Evolutionary conservation across 208 protist genomes (phyloP), one percentile per base, ranked within the genome.

Genomic region (Leishmania turanica): DNA sequence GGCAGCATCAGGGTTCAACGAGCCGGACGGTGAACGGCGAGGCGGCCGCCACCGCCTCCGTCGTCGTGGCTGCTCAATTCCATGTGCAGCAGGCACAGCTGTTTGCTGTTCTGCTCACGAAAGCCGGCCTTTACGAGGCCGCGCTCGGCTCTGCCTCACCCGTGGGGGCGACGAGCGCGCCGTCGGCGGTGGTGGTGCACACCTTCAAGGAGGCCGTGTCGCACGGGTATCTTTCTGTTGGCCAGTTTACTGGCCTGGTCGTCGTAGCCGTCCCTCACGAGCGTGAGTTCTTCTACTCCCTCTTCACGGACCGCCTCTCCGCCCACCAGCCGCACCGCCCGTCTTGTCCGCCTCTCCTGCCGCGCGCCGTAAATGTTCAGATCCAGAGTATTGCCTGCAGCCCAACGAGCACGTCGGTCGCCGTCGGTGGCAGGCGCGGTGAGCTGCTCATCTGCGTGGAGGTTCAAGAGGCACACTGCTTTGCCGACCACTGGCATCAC

Each of bases 401-500:
- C 68, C 91, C 92, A 5, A 68, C 81, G 15, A 71, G 65, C 17
- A 70, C 81, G 34, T 77, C 82, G 24, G 87, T 96, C n/a, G 94
- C 91, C 24, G 70, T 97, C 2, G 94, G 94, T 56, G 94, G 94
- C 17, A 82, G 77, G 5, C 91, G 94, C 3, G 94, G 94, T 37
- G 94, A 97, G 87, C 78, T 97, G 58, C 64, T 93, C 37, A 81
- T 96, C 60, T 96, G 89, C 78, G 89, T 89, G 62, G 86, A 89
- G 45, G 79, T 94, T 17, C 81, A 79, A 27, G 86, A 89, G 62
- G 21, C 83, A 13, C 91, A 97, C 83, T 90, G 87, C 83, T 97
- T 97, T 83, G 85, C 94, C 8, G 94, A 97, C 76, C 94, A 97
- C 83, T 97, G 94, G 94, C 94, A 97, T 84, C 94, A 97, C 88